A percentile compares a stretch with the other conserved stretches of the same genome.
These are phyloP conservation scores for Balansia obtecta DNA, from an alignment of 2,329 filamentous ascomycete species.

Conservation along the genomic window DNA sequence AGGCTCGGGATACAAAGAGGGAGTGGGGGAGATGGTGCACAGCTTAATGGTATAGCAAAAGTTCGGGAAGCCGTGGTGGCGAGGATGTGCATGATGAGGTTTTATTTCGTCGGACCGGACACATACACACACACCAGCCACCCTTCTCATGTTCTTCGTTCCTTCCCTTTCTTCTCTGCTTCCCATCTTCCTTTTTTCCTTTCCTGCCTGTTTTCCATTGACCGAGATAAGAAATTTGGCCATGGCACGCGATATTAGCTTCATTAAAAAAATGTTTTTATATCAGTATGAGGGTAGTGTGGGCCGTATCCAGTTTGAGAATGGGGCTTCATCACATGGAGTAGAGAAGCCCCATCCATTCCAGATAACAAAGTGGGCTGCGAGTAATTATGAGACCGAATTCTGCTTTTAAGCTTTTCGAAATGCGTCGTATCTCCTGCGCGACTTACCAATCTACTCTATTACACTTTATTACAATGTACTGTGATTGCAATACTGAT, in stretches of 20 bases:
- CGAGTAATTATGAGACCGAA: neutral
- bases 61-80: neutral
- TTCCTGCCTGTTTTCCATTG: neutral
- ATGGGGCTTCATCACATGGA: neutral
- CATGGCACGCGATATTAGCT: no score
- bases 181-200: no score
- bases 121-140: neutral
- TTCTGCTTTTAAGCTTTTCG: neutral
- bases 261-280: no score
- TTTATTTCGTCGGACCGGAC: neutral
- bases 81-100: neutral
- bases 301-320: neutral
- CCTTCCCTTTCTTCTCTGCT: no score
- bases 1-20: neutral
- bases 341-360: neutral
- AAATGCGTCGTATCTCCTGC: no score
- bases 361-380: constrained; percentile 1
- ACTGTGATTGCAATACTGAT: neutral
- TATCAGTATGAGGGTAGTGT: no score
- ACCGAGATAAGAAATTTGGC: no score
- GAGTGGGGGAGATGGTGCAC: neutral
- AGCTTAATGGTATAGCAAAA: neutral
- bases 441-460: no score
- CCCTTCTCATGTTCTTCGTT: neutral
- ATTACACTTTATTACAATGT: no score